Evolutionary conservation across 2,329 filamentous ascomycete genomes (phyloP), one percentile per base, ranked within the genome.

Genomic region (Paecilomyces niveus): DNA sequence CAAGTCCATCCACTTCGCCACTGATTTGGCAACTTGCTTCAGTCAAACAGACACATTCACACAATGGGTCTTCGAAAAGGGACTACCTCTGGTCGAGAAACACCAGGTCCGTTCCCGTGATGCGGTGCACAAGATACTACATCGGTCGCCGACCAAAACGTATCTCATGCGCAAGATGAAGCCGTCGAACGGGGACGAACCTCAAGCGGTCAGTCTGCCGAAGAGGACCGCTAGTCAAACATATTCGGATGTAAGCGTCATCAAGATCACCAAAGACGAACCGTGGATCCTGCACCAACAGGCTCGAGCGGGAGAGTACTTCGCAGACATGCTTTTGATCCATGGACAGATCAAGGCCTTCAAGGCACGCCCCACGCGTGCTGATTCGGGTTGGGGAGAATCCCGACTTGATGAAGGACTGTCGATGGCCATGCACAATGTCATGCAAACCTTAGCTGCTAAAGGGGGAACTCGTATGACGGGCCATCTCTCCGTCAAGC

Each of bases 401-500:
- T 78, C 91, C 0, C 80, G 83, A 0, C 62, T 78, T 0, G 73
- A 81, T 7, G 84, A 83, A 0, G 72, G 78, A 0, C 72, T 91
- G 0, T 81, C 78, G 45, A 72, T 73, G 22, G 81, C 82, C 1
- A 88, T 92, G 82, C 78, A 87, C 0, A 74, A 74, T 1, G 89
- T 91, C 64, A 91, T 88, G 1, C 69, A 81, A 57, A 74, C 71
- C 10, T 85, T 88, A 57, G 84, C 84, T 0, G 68, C 69, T 2
- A 78, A 77, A 52, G 75, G 80, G 24, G 80, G 81, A 1, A 56
- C 70, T 13, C 65, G 68, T 2, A 75, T 89, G 66, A 90, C 87
- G 0, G 89, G 89, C 0, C 89, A 92, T 68, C 70, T 92, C 32
- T 87, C 83, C 18, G 87, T 92, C 57, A 86, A 90, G 68, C 87